Evolutionary conservation across 2,329 filamentous ascomycete genomes (phyloP), one percentile per base, ranked within the genome.

Genomic region (Lecanosticta acicola): DNA sequence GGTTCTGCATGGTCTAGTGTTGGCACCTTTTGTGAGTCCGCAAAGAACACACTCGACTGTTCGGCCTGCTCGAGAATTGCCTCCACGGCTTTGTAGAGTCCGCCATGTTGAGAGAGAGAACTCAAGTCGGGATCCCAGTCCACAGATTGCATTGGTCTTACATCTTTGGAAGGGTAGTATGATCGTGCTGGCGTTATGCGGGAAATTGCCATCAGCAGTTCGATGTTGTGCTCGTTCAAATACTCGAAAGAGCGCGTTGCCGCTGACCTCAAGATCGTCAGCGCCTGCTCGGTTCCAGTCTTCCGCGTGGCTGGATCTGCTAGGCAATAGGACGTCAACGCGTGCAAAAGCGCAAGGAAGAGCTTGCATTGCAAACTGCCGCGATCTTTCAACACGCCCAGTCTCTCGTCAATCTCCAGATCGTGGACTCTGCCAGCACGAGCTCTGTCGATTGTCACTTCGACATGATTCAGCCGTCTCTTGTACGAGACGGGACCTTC

Each of bases 211-310:
- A 18, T 8, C 1, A 72, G 53, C 1, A 63, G 21, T 0, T 49
- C 19, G 4, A 56, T 13, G 16, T 58, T 42, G 3, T 19, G 33
- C 10, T 53, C 11, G 0, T 53, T 44, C 1, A 65, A 46, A 2
- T 55, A 48, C 1, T 48, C 46, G 26, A 62, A 65, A 0, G 61
- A 60, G 10, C 50, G 43, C 0, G 50, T 43, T 8, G 51, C 54
- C 3, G 51, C 53, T 1, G 54, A 59, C 1, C 38, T 37, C 4
- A 64, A 48, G 3, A 58, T 57, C 1, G 33, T 13, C 10, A 65
- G 34, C 2, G 62, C 54, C 59, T 84, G 80, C 56, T 85, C 81
- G 0, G 71, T 74, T 0, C 83, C 83, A 0, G 79, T 85, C 0
- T 72, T 68, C 0, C 70, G 65, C 0, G 80, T 84, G 0, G 86